Evolutionary conservation across 805 yeast species (phyloP), one percentile per base, ranked within the genome.

Genomic region (Saturnispora hagleri): DNA sequence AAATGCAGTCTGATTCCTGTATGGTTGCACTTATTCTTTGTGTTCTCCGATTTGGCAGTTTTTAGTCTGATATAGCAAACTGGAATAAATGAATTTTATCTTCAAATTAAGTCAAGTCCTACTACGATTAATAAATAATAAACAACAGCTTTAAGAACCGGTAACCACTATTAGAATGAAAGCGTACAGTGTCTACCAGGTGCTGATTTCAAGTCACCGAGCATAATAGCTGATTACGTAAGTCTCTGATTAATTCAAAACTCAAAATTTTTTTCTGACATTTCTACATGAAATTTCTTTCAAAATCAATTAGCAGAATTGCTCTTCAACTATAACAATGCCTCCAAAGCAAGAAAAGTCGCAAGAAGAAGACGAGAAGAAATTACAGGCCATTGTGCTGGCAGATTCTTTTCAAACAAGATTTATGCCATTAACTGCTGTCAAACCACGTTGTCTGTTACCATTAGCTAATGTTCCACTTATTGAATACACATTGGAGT

Each of bases 401-500:
- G 88, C 96, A 15, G 99, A 93, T 69, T 87, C 97, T 20, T 93
- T 87, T 61, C 87, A 90, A 67, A 84, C 93, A 1, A 75, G 96
- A 60, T 93, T 93, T 68, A 82, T 86, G 86, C 99, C 99, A 8
- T 73, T 93, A 57, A 87, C 97, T 1, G 76, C 88, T 2, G 81
- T 80, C 18, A 80, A 74, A 56, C 99, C 99, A 40, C 77, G 99
- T 65, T 93, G 99, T 70, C 73, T 93, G 42, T 73, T 93, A 55
- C 97, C 97, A 3, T 70, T 93, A 53, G 97, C 96, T 28, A 91
- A 90, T 63, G 88, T 88, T 18, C 99, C 99, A 9, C 75, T 93
- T 62, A 80, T 93, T 55, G 98, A 93, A 66, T 93, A 93, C 66
- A 93, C 99, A 3, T 72, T 93, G 50, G 98, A 93, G 69, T 93